Base-by-base conservation (phyloP, 2,329 filamentous ascomycete species). In the Capronia americana region DNA sequence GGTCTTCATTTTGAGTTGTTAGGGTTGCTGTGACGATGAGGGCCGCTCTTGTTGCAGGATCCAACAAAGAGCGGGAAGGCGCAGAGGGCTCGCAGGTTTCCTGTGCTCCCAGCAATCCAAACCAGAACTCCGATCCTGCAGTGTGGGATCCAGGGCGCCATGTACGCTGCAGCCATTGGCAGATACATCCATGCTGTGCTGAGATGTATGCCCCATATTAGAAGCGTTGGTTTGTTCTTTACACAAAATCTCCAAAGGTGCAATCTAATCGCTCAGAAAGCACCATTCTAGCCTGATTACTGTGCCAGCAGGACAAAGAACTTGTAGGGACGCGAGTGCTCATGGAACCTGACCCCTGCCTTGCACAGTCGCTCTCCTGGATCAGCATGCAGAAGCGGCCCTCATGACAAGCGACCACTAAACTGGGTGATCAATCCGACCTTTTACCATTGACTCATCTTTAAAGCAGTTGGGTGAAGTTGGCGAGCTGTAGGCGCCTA, bases 381-480 rank as follows among this genome's bases (percentile, higher is more conserved):
- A 26, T 38, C 30, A 38, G 60, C 24, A 32, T 24, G 32, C 56
- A 53, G 48, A 58, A 8, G 55, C 26, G n/a, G 20, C 38, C 34
- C 23, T 32, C 4, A 54, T 46, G 51, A 67, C 65, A 41, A 24
- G 65, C 60, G 41, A 69, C 63, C 68, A 48, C 60, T 23, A 64
- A 56, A 14, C 17, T 50, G 4, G 20, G 7, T 50, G 26, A 28
- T 30, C 69, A 67, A 65, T 73, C 71, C 38, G 72, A 72, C 72
- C 72, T 73, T 73, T 73, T 73, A 73, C 72, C 72, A 73, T 38
- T 59, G 57, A 53, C 50, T 71, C 72, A 73, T 73, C 72, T 34
- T 54, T 61, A 30, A 69, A 28, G 63, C 63, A 70, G 69, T 55
- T 30, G 28, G 26, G 26, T 23, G 55, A 53, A 55, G 17, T 14